A percentile compares a stretch with the other conserved stretches of the same genome.
phyloP scores from a whole-genome alignment of 1,284 basidiomycete species.

The Vanrija sp. region DNA sequence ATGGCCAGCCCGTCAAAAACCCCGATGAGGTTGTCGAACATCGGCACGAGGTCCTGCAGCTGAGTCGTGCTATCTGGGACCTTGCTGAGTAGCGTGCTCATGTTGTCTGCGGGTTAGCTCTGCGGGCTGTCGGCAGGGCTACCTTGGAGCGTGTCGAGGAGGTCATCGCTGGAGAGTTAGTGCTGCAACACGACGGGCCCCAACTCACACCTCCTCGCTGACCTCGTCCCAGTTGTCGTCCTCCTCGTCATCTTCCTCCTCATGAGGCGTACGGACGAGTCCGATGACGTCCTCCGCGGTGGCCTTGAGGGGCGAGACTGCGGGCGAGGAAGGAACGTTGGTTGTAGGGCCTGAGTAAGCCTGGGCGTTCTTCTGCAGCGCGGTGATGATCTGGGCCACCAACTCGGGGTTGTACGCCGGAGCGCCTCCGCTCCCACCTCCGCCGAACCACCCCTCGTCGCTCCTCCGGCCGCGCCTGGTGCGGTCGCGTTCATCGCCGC shows the following conservation, averaged over 20 bases:
- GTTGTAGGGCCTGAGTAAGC: too few relatives aligned
- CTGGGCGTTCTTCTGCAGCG: too few relatives aligned
- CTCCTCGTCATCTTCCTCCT: neutral
- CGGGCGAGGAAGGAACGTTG: neutral
- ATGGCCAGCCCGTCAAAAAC: neutral
- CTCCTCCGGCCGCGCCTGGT: too few relatives aligned
- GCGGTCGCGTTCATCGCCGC: too few relatives aligned
- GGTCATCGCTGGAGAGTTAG: neutral
- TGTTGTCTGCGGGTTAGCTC: too few relatives aligned
- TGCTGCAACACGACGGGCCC: neutral
- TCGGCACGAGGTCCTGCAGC: neutral
- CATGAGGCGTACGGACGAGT: neutral
- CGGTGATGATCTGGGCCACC: too few relatives aligned
- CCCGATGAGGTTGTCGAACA: neutral
- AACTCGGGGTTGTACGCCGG: too few relatives aligned
- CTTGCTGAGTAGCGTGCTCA: too few relatives aligned
- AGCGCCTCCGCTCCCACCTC: too few relatives aligned
- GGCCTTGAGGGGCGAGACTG: neutral
- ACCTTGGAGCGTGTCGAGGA: neutral
- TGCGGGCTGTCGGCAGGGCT: too few relatives aligned
- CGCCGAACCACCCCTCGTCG: too few relatives aligned
- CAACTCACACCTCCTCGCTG: neutral
- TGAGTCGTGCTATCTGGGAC: too few relatives aligned
- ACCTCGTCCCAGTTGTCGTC: neutral
- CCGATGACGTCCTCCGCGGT: neutral